phyloP scores from a whole-genome alignment of 768 basidiomycete species.

The Clavulina sp. region DNA sequence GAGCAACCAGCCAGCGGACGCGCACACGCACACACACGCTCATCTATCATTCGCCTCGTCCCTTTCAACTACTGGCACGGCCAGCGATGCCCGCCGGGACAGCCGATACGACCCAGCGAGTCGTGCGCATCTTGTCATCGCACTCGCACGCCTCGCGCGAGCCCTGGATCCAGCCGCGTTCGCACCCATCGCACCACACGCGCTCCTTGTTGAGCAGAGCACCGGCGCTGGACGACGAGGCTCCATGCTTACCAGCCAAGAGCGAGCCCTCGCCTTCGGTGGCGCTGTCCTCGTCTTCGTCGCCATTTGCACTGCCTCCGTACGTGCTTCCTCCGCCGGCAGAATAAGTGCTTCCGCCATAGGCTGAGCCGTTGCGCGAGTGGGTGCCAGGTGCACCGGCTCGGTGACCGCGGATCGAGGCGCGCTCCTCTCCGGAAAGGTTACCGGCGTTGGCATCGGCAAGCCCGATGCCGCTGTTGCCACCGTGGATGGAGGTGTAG shows the following conservation, averaged over 20 bases:
- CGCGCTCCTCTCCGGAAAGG: neutral
- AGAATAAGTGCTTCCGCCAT: neutral
- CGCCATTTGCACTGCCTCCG: slow-evolving; percentile 52
- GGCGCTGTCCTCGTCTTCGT: slow-evolving; percentile 5
- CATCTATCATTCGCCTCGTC: too few relatives aligned
- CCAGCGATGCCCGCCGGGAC: too few relatives aligned
- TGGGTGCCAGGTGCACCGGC: neutral
- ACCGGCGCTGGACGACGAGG: neutral
- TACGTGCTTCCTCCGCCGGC: slow-evolving; percentile 12
- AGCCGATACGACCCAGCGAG: too few relatives aligned
- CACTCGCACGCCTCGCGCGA: slow-evolving; percentile 33
- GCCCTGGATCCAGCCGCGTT: slow-evolving; percentile 43
- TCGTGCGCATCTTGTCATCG: slow-evolving; percentile 12
- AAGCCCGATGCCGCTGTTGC: slow-evolving; percentile 26
- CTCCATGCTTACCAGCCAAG: neutral
- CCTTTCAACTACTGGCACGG: too few relatives aligned
- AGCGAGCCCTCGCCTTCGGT: neutral
- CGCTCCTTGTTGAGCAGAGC: slow-evolving; percentile 19
- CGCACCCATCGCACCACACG: slow-evolving; percentile 57
- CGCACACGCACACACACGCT: too few relatives aligned
- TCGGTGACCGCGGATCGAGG: neutral
- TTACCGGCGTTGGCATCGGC: neutral
- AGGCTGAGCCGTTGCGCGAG: slow-evolving; percentile 3
- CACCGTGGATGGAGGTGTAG: slow-evolving; percentile 68
- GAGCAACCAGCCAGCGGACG: too few relatives aligned